Evolutionary conservation across 2,329 filamentous ascomycete species (phyloP).

Genomic region (Calonectria leucothoes): DNA sequence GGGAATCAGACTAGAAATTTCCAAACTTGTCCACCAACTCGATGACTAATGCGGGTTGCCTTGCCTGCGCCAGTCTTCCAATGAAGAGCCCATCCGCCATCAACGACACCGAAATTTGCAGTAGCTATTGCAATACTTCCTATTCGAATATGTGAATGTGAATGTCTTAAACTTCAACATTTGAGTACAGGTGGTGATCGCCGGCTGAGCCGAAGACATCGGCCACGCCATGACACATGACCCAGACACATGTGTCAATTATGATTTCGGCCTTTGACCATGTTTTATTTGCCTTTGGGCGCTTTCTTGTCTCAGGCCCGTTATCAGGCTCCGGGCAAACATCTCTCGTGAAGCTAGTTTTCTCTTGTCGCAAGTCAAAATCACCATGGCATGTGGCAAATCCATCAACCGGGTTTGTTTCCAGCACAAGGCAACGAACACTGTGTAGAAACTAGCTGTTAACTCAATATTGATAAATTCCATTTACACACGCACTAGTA

Average conservation of each 20-base stretch:
- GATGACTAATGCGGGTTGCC: constrained; percentile 37
- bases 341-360: not conserved
- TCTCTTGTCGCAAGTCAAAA: not conserved
- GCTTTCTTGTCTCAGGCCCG: not conserved
- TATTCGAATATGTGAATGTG: not conserved
- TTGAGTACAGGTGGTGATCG: not conserved
- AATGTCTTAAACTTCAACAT: not conserved
- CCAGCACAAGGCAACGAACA: not conserved
- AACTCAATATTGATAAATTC: not conserved
- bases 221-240: not conserved
- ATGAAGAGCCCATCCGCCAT: not conserved
- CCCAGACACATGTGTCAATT: not conserved
- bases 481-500: not conserved
- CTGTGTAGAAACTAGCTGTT: not conserved
- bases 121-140: not conserved
- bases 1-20: constrained; percentile 40
- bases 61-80: not conserved
- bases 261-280: not conserved
- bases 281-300: not conserved
- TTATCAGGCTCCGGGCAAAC: not conserved
- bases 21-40: constrained; percentile 10
- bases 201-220: not conserved
- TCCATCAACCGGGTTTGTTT: not conserved
- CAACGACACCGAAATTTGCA: not conserved
- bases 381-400: not conserved